Evolutionary conservation across 176 grass and related monocot genomes (phyloP).

Genomic region (Raddia guianensis): DNA sequence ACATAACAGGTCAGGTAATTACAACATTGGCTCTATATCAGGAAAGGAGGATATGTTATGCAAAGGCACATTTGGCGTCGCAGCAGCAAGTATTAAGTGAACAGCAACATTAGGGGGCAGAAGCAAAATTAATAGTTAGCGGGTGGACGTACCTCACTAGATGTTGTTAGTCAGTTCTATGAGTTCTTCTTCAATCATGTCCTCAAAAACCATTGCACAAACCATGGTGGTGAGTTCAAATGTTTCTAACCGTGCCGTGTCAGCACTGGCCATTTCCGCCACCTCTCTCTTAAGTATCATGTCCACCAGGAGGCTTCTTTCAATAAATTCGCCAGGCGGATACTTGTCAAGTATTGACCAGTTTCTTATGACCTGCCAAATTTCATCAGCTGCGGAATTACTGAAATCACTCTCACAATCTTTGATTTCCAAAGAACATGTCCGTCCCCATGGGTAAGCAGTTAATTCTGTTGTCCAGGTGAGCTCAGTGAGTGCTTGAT

Average conservation of each 20-base stretch:
- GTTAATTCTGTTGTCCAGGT: conserved; percentile 43
- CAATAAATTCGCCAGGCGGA: conserved; percentile 37
- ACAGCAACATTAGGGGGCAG: conserved; percentile 32
- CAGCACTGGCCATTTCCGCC: conserved; percentile 28
- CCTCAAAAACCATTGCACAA: conserved; percentile 58
- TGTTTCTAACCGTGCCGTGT: conserved; percentile 51
- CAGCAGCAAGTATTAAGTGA: conserved; percentile 39
- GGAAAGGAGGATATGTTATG: conserved; percentile 26
- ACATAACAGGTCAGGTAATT: conserved; percentile 31
- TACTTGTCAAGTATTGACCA: conserved; percentile 69
- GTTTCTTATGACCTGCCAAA: conserved; percentile 70
- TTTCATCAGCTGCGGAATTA: conserved; percentile 47
- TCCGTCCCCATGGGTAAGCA: conserved; percentile 59
- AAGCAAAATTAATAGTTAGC: conserved; percentile 54
- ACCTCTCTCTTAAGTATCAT: conserved; percentile 76
- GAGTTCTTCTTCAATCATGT: conserved; percentile 64
- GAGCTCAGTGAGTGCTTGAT: conserved; percentile 72
- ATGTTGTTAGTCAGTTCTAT: conserved; percentile 57
- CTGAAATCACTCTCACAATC: conserved; percentile 34
- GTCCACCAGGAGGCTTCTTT: conserved; percentile 58
- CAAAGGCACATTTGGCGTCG: conserved; percentile 42
- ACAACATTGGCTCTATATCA: conserved; percentile 14
- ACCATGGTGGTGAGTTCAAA: conserved; percentile 61
- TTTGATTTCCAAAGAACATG: conserved; percentile 19
- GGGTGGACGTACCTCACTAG: conserved; percentile 56